Evolutionary conservation across 495 filamentous ascomycete species (phyloP), one percentile per base, ranked within the genome.

Genomic region (Hyaloscypha finlandica): DNA sequence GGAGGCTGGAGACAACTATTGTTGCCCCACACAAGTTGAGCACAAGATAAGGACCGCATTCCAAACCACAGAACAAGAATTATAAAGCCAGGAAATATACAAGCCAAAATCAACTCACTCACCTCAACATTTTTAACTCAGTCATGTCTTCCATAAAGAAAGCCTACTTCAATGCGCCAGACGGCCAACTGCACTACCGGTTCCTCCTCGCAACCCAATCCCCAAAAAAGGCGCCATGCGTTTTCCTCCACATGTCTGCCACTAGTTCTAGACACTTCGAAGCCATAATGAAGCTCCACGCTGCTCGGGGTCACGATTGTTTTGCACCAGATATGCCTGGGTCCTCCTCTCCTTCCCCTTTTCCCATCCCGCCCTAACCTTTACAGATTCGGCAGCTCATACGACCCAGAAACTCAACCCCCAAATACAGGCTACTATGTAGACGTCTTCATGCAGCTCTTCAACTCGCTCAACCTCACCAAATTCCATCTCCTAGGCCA

Each of bases 281-380:
- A 52, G 12, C 42, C 5, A 48, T 62, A 35, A 30, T 62, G 9
- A 29, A 22, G 25, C 8, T 30, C 9, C 31, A 45, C 39, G 35
- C 39, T 8, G 60, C 14, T 29, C 14, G 22, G 1, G 60, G 60
- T 30, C 48, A 62, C 39, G 39, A 52, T 20, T 48, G 35, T 30
- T 62, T 25, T 25, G 60, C 60, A 12, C 60, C 60, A 12, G 60
- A 62, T 31, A 62, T 62, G 35, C 60, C 60, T 12, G 60, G 60
- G 39, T 62, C 55, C 12, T 37, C 3, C 35, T 3, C 3, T 37
- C 35, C 35, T 1, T 58, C 25, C 2, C 25, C 29, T 12, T 37
- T 37, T 37, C 35, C 35, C 12, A 6, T 37, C 3, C 1, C 35
- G n/a, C 3, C 6, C 55, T 54, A 20, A 61, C 16, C 9, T 48